Percentiles rank a stretch among this genome's conserved stretches.
phyloP scores from a whole-genome alignment of 2,329 filamentous ascomycete genomes.

The Orbilia javanica region DNA sequence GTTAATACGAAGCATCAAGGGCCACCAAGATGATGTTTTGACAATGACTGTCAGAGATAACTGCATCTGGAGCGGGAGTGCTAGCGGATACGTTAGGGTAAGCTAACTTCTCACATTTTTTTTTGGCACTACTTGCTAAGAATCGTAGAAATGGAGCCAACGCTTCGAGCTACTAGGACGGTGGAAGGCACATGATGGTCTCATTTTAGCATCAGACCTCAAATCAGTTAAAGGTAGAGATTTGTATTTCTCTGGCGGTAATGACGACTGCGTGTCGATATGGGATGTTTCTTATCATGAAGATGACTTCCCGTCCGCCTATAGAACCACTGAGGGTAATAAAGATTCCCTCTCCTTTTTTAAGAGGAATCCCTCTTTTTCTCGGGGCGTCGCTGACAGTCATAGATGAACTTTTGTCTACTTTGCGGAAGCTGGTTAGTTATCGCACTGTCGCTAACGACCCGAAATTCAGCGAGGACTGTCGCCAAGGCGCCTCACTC shows the following conservation, averaged over 20 bases:
- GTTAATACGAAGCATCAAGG: constrained; percentile 85
- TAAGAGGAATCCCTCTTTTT: constrained; percentile 63
- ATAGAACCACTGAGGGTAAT: constrained; percentile 53
- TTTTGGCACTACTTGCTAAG: constrained; percentile 51
- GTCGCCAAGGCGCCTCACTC: constrained; percentile 90
- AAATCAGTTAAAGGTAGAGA: constrained; percentile 77
- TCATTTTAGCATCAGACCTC: constrained; percentile 85
- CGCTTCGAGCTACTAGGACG: constrained; percentile 83
- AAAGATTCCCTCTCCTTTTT: too few species aligned
- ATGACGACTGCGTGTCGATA: constrained; percentile 87
- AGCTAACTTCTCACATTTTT: constrained; percentile 61
- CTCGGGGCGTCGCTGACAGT: constrained; percentile 58
- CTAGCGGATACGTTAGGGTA: constrained; percentile 87
- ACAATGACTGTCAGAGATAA: constrained; percentile 87
- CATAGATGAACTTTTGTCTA: constrained; percentile 74
- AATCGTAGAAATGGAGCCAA: constrained; percentile 76
- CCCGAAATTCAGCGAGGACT: constrained; percentile 88
- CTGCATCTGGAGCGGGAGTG: constrained; percentile 86
- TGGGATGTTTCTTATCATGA: constrained; percentile 77
- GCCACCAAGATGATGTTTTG: constrained; percentile 84
- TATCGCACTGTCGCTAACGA: constrained; percentile 93
- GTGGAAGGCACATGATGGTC: constrained; percentile 86
- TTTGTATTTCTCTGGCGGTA: constrained; percentile 95
- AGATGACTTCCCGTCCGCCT: constrained; percentile 33
- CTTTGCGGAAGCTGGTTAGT: constrained; percentile 85